These are phyloP conservation scores for Fusarium sambucinum DNA, from an alignment of 2,329 filamentous ascomycete species.

Conservation along the genomic window DNA sequence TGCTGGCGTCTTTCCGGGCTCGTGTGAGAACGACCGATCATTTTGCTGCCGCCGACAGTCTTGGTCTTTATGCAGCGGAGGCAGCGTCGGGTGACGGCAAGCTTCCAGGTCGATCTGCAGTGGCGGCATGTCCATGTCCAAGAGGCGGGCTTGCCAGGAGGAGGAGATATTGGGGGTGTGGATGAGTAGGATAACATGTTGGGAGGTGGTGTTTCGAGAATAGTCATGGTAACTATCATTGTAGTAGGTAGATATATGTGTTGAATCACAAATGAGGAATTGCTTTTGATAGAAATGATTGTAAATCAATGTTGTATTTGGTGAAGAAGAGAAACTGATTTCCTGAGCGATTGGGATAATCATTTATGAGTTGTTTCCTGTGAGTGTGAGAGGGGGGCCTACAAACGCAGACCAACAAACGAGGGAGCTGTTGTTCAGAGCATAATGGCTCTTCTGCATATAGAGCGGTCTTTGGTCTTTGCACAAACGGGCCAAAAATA, in stretches of 20 bases:
- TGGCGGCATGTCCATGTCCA: conserved; percentile 54
- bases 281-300: no score
- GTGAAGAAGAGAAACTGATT: not conserved
- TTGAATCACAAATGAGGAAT: not conserved
- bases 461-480: no score
- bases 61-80: conserved; percentile 8
- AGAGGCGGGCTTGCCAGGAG: conserved; percentile 10
- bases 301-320: not conserved
- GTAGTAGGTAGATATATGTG: not conserved
- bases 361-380: not conserved
- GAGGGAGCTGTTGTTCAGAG: not conserved
- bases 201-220: not conserved
- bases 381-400: not conserved
- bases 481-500: not conserved
- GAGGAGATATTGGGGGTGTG: conserved; percentile 6
- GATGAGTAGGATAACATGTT: not conserved
- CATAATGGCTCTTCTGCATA: not conserved
- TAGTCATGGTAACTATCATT: not conserved
- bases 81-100: conserved; percentile 35
- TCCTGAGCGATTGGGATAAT: not conserved
- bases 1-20: not conserved
- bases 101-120: conserved; percentile 47
- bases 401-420: not conserved
- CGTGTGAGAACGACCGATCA: not conserved
- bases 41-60: not conserved